Conservation (phyloP, 176 grass and related monocot species). For the Paspalum vaginatum region DNA sequence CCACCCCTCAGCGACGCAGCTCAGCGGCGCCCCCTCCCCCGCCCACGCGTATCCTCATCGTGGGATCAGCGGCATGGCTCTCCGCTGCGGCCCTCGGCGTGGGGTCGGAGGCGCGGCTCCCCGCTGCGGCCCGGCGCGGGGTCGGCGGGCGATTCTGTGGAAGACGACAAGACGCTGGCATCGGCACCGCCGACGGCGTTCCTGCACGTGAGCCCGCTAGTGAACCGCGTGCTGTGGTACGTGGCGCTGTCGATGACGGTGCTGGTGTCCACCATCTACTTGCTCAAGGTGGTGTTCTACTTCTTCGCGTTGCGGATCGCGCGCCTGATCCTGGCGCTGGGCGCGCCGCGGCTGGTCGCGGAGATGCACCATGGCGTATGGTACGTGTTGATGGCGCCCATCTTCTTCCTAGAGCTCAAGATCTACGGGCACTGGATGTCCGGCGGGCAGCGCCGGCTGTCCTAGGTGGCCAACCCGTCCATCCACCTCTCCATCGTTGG, state of each 20-base stretch:
- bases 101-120: too few relatives aligned
- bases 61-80: too few relatives aligned
- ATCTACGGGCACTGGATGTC: constrained; percentile 99
- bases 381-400: constrained; percentile 84
- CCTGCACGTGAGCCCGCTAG: constrained; percentile 60
- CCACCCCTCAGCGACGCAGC: too few relatives aligned
- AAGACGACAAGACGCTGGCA: constrained; percentile 77
- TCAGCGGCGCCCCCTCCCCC: too few relatives aligned
- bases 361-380: constrained; percentile 51
- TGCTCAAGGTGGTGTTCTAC: constrained; percentile 81
- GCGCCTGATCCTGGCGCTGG: constrained; percentile 67
- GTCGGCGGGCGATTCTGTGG: constrained; percentile 93
- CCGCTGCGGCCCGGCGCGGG: too few relatives aligned
- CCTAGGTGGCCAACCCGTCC: constrained; percentile 90
- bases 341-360: constrained; percentile 46
- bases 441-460: constrained; percentile 62
- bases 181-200: constrained; percentile 57
- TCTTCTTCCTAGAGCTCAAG: constrained; percentile 90
- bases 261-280: constrained; percentile 67
- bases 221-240: constrained; percentile 72
- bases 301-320: constrained; percentile 96
- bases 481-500: constrained; percentile 91
- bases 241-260: constrained; percentile 53
- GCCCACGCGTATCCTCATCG: too few relatives aligned
- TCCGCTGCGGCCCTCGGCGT: too few relatives aligned